Base-by-base conservation (phyloP, 2,329 filamentous ascomycete genomes). In the Hymenoscyphus fraxineus region DNA sequence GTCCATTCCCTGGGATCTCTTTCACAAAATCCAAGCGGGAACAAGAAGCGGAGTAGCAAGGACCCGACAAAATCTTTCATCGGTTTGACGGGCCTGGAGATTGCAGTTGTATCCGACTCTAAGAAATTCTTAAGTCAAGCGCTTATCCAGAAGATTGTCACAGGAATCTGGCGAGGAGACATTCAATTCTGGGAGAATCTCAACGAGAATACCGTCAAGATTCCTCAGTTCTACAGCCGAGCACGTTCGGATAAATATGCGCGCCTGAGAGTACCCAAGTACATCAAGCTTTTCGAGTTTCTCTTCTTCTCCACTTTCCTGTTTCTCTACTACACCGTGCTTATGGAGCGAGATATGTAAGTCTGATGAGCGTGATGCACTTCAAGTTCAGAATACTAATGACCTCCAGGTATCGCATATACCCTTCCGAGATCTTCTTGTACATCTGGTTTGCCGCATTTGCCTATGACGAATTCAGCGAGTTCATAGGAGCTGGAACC, bases 391-490 rank as follows among this genome's bases (percentile, higher is more conserved):
- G 22, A 56, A 35, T n/a, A 16, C 58, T 38, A 9, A 40, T 31
- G 44, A 38, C 22, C 27, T 57, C 64, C 56, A 73, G 71, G 40
- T 80, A 82, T 19, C 80, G 81, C 35, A 85, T 97, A 61, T 92
- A 89, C 0, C 73, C 81, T 0, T 80, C 88, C 19, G 93, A 97
- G 75, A 78, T 89, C 1, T 74, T 91, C 16, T 83, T 97, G 54
- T 95, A 94, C 74, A 77, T 96, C 60, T 97, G 92, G 90, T 89
- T 97, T 70, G 87, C 88, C 4, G 90, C 92, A 7, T 97, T 96
- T 78, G 87, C 90, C 47, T 96, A 95, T 73, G 93, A 97, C 70
- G 93, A 93, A 77, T 80, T 95, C 64, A 90, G 89, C 71, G 92
- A 96, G 72, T 92, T 92, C 79, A 83, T 87, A 61, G 92, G 97